phyloP scores from a whole-genome alignment of 1,284 basidiomycete genomes.

The Stygiomarasmius scandens region DNA sequence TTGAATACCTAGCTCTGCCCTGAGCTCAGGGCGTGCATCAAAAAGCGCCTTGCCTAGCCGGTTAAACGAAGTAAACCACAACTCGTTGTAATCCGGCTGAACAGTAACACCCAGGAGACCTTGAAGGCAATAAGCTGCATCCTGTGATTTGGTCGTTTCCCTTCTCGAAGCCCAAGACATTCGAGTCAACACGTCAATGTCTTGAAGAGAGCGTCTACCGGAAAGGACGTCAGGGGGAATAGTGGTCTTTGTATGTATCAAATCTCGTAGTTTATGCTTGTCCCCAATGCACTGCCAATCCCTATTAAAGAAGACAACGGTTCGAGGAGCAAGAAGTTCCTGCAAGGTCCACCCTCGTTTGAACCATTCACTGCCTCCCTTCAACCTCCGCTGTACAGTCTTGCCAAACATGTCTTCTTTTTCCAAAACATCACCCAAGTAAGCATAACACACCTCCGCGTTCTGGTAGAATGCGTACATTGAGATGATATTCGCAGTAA shows the following conservation, averaged over 20 bases:
- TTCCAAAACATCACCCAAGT: not conserved
- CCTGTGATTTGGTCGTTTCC: not conserved
- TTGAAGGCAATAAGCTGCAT: not conserved
- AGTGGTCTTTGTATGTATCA: not conserved
- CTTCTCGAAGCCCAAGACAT: not conserved
- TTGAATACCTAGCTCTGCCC: no score
- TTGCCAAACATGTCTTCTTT: not conserved
- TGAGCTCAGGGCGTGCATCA: no score
- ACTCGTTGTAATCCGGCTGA: not conserved
- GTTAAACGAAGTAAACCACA: no score
- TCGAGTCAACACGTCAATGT: not conserved
- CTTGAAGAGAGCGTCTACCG: not conserved
- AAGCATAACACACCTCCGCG: not conserved
- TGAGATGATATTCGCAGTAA: no score
- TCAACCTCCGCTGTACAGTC: no score
- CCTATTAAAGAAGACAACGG: not conserved
- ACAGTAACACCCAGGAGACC: not conserved
- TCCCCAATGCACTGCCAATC: not conserved
- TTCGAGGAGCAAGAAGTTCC: not conserved
- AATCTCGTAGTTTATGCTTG: not conserved
- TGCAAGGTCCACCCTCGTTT: not conserved
- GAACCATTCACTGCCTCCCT: no score
- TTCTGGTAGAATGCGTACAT: no score
- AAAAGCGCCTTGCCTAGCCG: no score
- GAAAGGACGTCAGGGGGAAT: not conserved